Evolutionary conservation across 768 basidiomycete species (phyloP).

Genomic region (Panaeolus cyanescens): DNA sequence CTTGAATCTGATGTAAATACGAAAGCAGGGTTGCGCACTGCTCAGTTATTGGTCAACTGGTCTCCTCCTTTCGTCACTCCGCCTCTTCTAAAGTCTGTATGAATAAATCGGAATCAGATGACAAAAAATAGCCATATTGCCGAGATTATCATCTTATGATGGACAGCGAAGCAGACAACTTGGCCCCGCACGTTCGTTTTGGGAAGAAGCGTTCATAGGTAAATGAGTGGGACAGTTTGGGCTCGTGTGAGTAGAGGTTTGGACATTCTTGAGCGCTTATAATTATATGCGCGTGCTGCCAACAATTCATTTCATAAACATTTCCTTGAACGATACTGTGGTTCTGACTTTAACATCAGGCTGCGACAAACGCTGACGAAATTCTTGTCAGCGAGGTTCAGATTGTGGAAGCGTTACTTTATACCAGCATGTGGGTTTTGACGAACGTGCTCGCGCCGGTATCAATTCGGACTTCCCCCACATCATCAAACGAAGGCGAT

Average conservation of each 20-base stretch:
- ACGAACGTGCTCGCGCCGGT: neutral
- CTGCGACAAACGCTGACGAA: too few relatives aligned
- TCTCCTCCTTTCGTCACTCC: neutral
- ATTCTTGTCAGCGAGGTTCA: too few relatives aligned
- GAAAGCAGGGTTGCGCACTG: neutral
- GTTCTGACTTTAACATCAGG: too few relatives aligned
- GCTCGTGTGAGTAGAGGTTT: neutral
- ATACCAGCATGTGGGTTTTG: neutral
- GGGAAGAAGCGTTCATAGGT: neutral
- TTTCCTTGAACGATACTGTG: neutral
- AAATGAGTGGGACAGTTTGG: neutral
- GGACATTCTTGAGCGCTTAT: neutral
- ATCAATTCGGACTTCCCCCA: neutral
- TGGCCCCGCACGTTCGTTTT: constrained; percentile 4
- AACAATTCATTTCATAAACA: neutral
- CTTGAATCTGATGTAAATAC: neutral
- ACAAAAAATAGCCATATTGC: neutral
- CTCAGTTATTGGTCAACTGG: neutral
- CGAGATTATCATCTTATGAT: neutral
- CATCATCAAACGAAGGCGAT: neutral
- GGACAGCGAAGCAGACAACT: neutral
- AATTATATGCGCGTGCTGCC: neutral
- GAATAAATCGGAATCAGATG: neutral
- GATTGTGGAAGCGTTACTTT: neutral
- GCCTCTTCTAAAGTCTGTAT: neutral